These are phyloP conservation scores for Middelhovenomyces tepae DNA, from an alignment of 805 yeast genomes.

Conservation along the genomic window DNA sequence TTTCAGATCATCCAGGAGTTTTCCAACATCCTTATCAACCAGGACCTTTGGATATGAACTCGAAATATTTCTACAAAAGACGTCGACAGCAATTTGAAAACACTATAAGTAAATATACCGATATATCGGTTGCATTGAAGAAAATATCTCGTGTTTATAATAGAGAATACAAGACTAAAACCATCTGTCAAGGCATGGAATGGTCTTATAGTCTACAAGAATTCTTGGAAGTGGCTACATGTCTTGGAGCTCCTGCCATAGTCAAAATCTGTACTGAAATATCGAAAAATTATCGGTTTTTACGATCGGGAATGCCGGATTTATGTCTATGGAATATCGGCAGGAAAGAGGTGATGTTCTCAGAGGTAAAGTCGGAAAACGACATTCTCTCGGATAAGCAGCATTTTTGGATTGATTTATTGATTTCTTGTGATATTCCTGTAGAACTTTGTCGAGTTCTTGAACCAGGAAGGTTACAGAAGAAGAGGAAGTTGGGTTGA, in stretches of 20 bases:
- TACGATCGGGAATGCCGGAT: conserved; percentile 30
- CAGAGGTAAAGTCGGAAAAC: conserved; percentile 31
- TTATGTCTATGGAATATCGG: conserved; percentile 25
- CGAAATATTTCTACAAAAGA: conserved; percentile 16
- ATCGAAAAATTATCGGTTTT: conserved; percentile 18
- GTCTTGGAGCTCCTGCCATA: conserved; percentile 16
- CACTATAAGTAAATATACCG: conserved; percentile 15
- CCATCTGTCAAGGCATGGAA: conserved; percentile 22
- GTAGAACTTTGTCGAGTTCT: conserved; percentile 27
- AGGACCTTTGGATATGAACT: conserved; percentile 24
- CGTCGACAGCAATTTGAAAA: conserved; percentile 17
- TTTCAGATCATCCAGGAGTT: conserved; percentile 18
- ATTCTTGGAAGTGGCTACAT: conserved; percentile 15
- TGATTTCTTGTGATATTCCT: conserved; percentile 19
- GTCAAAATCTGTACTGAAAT: conserved; percentile 16
- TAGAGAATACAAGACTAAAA: conserved; percentile 16
- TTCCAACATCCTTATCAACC: conserved; percentile 28
- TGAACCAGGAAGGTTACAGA: conserved; percentile 3
- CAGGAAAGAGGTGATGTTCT: conserved; percentile 17
- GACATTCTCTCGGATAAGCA: conserved; percentile 31
- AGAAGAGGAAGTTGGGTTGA: conserved; percentile 2
- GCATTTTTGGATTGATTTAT: conserved; percentile 28
- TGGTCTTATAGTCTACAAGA: conserved; percentile 22
- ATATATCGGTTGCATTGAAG: conserved; percentile 7
- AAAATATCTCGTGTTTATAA: conserved; percentile 8